Percentiles rank a stretch among this genome's conserved stretches.
Evolutionary conservation across 2,329 filamentous ascomycete species (phyloP).

Genomic region (Botrytis tulipae): DNA sequence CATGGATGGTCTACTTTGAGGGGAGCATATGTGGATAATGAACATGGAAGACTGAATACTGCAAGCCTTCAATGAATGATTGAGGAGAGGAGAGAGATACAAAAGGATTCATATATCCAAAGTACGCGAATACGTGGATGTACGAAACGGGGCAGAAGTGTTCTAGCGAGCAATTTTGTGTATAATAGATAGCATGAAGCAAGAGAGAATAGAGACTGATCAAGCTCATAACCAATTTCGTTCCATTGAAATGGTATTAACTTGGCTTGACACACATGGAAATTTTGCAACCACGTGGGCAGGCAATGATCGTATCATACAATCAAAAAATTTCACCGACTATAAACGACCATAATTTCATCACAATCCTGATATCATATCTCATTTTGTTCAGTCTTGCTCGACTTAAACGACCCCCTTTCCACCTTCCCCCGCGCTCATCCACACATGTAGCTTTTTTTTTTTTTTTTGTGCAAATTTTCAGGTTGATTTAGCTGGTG

Average conservation of each 20-base stretch:
- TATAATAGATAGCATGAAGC: conserved; percentile 9
- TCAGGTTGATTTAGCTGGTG: conserved; percentile 9
- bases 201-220: conserved; percentile 1
- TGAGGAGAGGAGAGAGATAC: background rate
- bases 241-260: background rate
- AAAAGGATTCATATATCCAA: background rate
- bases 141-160: background rate
- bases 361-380: background rate
- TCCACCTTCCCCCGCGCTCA: too few relatives aligned
- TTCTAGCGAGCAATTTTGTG: background rate
- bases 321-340: background rate
- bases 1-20: conserved; percentile 10
- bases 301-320: background rate
- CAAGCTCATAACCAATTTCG: background rate
- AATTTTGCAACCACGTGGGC: background rate
- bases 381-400: background rate
- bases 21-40: conserved; percentile 14
- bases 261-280: background rate
- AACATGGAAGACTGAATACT: background rate
- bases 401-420: background rate
- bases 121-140: background rate
- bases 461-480: background rate
- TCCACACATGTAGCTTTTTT: background rate
- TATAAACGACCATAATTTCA: conserved; percentile 1
- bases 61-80: background rate